Percentiles rank a stretch among this genome's conserved stretches.
Evolutionary conservation across 75 land plant species (phyloP).

Genomic region (Selaginella moellendorffii): DNA sequence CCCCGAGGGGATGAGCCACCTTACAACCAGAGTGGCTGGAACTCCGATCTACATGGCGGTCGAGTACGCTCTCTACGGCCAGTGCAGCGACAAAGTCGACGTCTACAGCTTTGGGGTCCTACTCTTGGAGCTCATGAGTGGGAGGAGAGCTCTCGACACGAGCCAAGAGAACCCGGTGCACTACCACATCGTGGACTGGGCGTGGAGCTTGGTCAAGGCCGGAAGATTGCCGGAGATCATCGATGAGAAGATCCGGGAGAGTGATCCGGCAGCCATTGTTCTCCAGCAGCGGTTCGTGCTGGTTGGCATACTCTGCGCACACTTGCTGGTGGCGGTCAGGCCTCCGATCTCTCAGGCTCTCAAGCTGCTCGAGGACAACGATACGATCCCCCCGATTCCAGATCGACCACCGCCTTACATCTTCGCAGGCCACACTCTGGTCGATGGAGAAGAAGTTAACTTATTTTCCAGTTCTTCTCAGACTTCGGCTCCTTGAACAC

Average conservation of each 20-base stretch:
- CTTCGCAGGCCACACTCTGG: too few species aligned
- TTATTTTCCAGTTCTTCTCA: too few species aligned
- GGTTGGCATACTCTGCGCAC: conserved; percentile 32
- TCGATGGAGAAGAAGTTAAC: too few species aligned
- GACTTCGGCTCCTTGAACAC: too few species aligned
- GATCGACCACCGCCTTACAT: conserved; percentile 19
- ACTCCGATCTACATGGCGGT: conserved; percentile 70
- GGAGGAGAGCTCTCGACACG: conserved; percentile 31
- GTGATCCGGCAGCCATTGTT: conserved; percentile 14
- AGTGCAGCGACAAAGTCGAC: conserved; percentile 40
- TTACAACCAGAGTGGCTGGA: conserved; percentile 67
- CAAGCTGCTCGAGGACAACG: conserved; percentile 25
- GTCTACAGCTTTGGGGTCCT: conserved; percentile 53
- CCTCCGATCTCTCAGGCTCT: conserved; percentile 22
- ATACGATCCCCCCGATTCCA: conserved; percentile 17
- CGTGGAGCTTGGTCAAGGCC: conserved; percentile 23
- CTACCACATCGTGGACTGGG: conserved; percentile 24
- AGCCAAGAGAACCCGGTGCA: not conserved
- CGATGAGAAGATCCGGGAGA: conserved; percentile 11
- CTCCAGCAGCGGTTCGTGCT: conserved; percentile 22
- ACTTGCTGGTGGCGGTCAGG: conserved; percentile 30
- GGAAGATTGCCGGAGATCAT: conserved; percentile 17
- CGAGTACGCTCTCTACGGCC: conserved; percentile 60
- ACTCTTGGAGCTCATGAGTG: conserved; percentile 46
- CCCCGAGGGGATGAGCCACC: conserved; percentile 52